Evolutionary conservation across 441 rosid species (phyloP), one percentile per base, ranked within the genome.

Genomic region (Adansonia grandidieri): DNA sequence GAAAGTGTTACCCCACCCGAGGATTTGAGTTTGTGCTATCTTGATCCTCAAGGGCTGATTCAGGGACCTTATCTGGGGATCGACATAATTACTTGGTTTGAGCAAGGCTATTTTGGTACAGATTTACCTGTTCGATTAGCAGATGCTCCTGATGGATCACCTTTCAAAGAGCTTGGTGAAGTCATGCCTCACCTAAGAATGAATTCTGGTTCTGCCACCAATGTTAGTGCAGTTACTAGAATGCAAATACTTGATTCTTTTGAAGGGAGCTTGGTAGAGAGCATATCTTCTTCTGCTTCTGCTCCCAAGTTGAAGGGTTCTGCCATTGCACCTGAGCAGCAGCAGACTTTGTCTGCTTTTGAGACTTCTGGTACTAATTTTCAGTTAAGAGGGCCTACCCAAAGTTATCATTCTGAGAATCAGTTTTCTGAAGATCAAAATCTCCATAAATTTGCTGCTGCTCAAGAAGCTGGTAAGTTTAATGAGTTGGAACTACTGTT

Each of bases 11-110:
- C 7, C 44, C 50, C 62, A 28, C 76, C 70, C 17, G 91, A 91
- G 80, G 93, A 89, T 60, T 82, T 87, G 75, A 86, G 85, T 79
- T 83, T 88, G 78, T 86, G 68, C 74, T 91, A 91, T 70, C 81
- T 87, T 72, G 92, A 91, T 87, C 94, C 94, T 80, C 89, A 86
- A 73, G 89, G 90, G 48, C 77, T 77, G 47, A 82, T 81, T 56
- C 91, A 91, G 80, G 94, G 92, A 51, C 94, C 92, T 32, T 91
- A 85, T 81, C 86, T 89, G 58, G 92, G 94, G 53, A 82, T 85
- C 48, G 94, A 89, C 82, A 87, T 91, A 79, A 78, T 89, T 54
- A 74, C 86, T 48, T 91, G 94, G 92, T 86, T 86, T 81, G 89
- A 89, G 78, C 89, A 89, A 80, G 93, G 91, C 6, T 91, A 88